Evolutionary conservation across 2,329 filamentous ascomycete species (phyloP), one percentile per base, ranked within the genome.

Genomic region (Fusarium sp.): DNA sequence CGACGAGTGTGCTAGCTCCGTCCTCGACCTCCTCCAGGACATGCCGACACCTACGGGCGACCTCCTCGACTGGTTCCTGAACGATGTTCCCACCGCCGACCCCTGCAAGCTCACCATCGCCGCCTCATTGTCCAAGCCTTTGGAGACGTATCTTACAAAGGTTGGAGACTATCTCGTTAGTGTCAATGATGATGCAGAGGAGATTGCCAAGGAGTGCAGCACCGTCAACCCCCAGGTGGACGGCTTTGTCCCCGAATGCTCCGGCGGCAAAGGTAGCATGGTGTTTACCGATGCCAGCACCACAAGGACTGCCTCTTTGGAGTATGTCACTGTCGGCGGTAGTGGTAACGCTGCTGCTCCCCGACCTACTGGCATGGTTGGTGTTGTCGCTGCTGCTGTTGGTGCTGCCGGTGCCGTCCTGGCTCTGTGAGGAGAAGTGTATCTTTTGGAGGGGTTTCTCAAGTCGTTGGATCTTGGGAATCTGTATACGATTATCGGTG

Each of bases 71-170:
- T 74, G 62, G 61, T 48, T 43, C 4, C 20, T 20, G 2, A 43
- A 20, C 5, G 64, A n/a, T 2, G 48, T 31, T 6, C 24, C 65
- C 13, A 31, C 68, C n/a, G 60, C 52, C 16, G 48, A 74, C 9
- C 24, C 52, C 6, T 74, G 72, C 31, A 72, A 39, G 33, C 58
- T 74, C 10, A 27, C 24, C 27, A 69, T 59, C 37, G 72, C 72
- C 33, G 60, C 65, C 20, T 74, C 72, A 0, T 9, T 74, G 2
- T 74, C 72, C 1, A 65, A 69, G 0, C 60, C 64, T 2, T n/a
- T 74, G 22, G 52, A 75, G 64, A 52, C 39, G 10, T 74, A 72
- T n/a, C 31, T 74, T n/a, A 75, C 72, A 5, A 33, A 20, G 7
- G 8, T 72, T n/a, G 33, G 31, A 6, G 22, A 66, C 14, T 74